These are phyloP conservation scores for Russula dissimulans DNA, from an alignment of 768 basidiomycete species.

Conservation along the genomic window DNA sequence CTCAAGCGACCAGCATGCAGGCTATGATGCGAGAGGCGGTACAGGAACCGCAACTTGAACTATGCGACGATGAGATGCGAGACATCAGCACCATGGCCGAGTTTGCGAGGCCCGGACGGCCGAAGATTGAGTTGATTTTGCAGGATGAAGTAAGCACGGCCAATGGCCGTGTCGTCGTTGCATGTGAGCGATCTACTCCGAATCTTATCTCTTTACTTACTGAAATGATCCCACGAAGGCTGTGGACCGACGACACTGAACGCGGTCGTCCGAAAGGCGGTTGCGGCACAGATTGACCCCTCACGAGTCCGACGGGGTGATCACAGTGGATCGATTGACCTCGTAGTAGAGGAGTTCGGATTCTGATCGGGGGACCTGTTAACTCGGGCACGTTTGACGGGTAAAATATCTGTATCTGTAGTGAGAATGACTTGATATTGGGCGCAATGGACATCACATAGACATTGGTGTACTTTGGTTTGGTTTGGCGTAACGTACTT, in stretches of 20 bases:
- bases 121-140: constrained; percentile 51
- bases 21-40: constrained; percentile 23
- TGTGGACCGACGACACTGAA: constrained; percentile 69
- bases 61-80: constrained; percentile 48
- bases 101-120: constrained; percentile 55
- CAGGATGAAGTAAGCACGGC: constrained; percentile 54
- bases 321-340: constrained; percentile 46
- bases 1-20: constrained; percentile 21
- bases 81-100: constrained; percentile 55
- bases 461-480: not conserved
- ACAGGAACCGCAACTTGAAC: constrained; percentile 32
- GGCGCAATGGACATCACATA: not conserved
- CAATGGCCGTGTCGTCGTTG: constrained; percentile 51
- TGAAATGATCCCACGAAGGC: constrained; percentile 30
- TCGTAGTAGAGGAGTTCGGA: constrained; percentile 62
- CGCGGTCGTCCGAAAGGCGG: constrained; percentile 54
- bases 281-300: constrained; percentile 53
- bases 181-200: constrained; percentile 29
- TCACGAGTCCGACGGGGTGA: constrained; percentile 44
- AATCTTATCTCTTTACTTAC: not conserved
- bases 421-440: too few relatives aligned
- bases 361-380: constrained; percentile 30
- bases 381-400: too few relatives aligned
- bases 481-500: not conserved
- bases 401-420: too few relatives aligned